Conservation (phyloP, 2,329 filamentous ascomycete genomes). For the Venturiaceae sp. region DNA sequence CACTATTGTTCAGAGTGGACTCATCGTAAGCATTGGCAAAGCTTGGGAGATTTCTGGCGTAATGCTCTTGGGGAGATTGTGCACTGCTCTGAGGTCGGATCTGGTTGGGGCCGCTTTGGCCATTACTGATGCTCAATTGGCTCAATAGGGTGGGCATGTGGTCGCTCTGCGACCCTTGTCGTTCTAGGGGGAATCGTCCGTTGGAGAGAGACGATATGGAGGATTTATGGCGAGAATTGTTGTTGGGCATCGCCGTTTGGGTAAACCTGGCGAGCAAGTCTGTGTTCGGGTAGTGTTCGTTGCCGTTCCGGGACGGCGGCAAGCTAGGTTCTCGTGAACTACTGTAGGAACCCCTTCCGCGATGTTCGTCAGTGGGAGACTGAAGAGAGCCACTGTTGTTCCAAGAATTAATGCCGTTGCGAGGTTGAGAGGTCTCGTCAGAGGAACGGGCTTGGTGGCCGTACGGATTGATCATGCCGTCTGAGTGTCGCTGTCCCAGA, state of each 20-base stretch:
- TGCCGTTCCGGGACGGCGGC: conserved; percentile 45
- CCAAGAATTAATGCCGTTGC: conserved; percentile 23
- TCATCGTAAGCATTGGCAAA: conserved; percentile 8
- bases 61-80: conserved; percentile 16
- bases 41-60: conserved; percentile 11
- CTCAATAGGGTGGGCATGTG: conserved; percentile 25
- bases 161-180: conserved; percentile 27
- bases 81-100: conserved; percentile 9
- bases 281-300: conserved; percentile 25
- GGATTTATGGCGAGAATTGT: conserved; percentile 30
- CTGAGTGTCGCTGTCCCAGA: not conserved
- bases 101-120: conserved; percentile 4
- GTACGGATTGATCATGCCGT: conserved; percentile 17
- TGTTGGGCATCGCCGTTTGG: conserved; percentile 18
- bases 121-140: not conserved
- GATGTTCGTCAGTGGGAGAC: conserved; percentile 32
- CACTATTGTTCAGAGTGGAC: conserved; percentile 10
- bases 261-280: conserved; percentile 16
- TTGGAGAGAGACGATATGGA: conserved; percentile 40
- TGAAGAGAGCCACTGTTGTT: conserved; percentile 23
- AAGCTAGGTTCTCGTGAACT: conserved; percentile 46
- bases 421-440: conserved; percentile 19
- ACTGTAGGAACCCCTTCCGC: conserved; percentile 32
- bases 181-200: conserved; percentile 24
- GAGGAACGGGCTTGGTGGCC: conserved; percentile 20